These are phyloP conservation scores for Globisporangium middletonii DNA, from an alignment of 352 stramenopile species.

Conservation along the genomic window DNA sequence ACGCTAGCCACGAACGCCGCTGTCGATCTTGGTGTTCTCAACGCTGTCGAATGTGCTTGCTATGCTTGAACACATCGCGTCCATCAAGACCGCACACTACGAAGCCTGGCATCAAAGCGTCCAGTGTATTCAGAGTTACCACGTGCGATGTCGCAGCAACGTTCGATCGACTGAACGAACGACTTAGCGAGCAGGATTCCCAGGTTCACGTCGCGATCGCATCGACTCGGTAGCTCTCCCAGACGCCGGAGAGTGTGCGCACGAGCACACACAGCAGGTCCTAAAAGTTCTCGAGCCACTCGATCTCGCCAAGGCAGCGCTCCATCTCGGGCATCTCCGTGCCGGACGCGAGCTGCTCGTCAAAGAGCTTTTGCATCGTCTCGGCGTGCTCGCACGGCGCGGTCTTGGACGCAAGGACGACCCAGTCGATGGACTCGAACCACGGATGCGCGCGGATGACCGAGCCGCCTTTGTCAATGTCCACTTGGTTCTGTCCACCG, in stretches of 20 bases:
- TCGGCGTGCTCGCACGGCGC: constrained; percentile 36
- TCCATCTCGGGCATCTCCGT: constrained; percentile 61
- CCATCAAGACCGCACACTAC: too few relatives aligned
- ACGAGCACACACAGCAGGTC: background rate
- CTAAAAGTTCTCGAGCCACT: constrained; percentile 81
- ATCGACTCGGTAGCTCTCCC: too few relatives aligned
- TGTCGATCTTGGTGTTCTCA: too few relatives aligned
- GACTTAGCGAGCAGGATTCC: too few relatives aligned
- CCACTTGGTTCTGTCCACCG: constrained; percentile 64
- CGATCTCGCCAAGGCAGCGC: constrained; percentile 45
- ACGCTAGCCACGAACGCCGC: too few relatives aligned
- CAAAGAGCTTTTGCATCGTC: constrained; percentile 46
- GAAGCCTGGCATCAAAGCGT: too few relatives aligned
- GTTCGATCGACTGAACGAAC: too few relatives aligned
- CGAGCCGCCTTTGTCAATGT: constrained; percentile 73
- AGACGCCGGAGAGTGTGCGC: background rate
- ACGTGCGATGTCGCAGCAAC: too few relatives aligned
- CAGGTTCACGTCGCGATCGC: too few relatives aligned
- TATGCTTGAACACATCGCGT: too few relatives aligned
- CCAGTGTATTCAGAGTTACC: too few relatives aligned
- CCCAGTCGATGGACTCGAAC: constrained; percentile 77
- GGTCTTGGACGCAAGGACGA: constrained; percentile 70
- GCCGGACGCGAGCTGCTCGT: constrained; percentile 38
- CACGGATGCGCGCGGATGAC: constrained; percentile 76
- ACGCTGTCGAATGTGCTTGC: too few relatives aligned